Conservation (phyloP, 225 moss, liverwort and hornwort genomes). For the Ulota crispa region DNA sequence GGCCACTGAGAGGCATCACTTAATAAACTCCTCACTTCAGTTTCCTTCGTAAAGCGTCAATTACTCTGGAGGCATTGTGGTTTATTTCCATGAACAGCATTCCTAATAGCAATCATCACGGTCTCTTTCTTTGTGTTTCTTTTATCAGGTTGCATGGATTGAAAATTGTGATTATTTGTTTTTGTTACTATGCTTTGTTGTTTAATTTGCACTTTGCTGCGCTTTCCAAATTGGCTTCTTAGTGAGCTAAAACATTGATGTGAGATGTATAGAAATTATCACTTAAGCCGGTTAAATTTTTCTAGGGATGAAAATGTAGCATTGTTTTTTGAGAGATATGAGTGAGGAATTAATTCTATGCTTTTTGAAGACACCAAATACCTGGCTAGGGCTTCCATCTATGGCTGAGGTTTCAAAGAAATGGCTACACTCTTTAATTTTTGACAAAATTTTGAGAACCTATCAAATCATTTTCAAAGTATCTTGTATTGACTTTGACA, state of each 20-base stretch:
- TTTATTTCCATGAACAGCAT: not conserved
- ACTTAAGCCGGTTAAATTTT: not conserved
- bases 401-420: not conserved
- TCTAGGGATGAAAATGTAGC: not conserved
- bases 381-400: not conserved
- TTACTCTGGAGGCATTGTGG: constrained; percentile 4
- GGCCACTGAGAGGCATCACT: constrained; percentile 21
- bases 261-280: not conserved
- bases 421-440: not conserved
- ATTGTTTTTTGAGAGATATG: not conserved
- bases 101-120: constrained; percentile 9
- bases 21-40: not conserved
- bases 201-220: constrained; percentile 5
- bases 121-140: constrained; percentile 17
- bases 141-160: constrained; percentile 10
- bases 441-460: not conserved
- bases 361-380: not conserved
- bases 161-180: not conserved
- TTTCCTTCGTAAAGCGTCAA: not conserved
- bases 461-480: not conserved
- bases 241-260: not conserved
- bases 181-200: not conserved
- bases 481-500: constrained; percentile 1
- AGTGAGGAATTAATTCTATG: not conserved
- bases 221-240: not conserved